Base-by-base conservation (phyloP, 225 moss, liverwort and hornwort genomes). In the Thuidium tamariscinum region DNA sequence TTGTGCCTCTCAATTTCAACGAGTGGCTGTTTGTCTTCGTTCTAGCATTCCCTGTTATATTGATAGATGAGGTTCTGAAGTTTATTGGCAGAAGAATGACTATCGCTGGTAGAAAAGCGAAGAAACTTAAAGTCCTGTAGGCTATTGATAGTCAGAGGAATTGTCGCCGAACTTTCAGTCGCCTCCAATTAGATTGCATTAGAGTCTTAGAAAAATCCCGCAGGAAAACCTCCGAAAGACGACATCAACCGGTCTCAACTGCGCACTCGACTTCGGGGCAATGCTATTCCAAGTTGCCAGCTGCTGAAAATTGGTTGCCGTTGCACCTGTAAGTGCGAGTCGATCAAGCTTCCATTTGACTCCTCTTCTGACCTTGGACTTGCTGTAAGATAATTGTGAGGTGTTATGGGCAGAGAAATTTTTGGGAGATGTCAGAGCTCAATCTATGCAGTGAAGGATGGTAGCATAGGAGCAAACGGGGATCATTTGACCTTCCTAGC, bases 11-110 rank as follows among this genome's bases (percentile, higher is more conserved):
- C 63, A 90, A 68, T 75, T 79, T 90, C 49, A 90, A 92, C 67
- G 92, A 92, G 83, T 92, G 92, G 92, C 87, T 90, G 64, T 88
- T 92, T 60, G 92, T 92, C 75, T 74, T 92, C 23, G 83, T 87
- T 39, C 26, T 92, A 29, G 87, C 95, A 68, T 83, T 96, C 59
- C 96, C 96, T 88, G 95, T 97, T 39, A 93, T 95, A 56, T 56
- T 96, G 74, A 94, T 97, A 73, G 97, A 97, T 64, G 97, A 97
- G 92, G 79, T 92, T 29, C 92, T 97, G 51, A 97, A 97, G 89
- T 92, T 93, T 22, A 69, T 96, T 10, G 96, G 97, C n/a, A 97
- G 95, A 89, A 88, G 90, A 91, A 97, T 91, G 95, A 48, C 93
- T 62, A 79, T 66, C 82, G 86, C 85, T 61, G 86, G 90, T 82